Evolutionary conservation across 2,329 filamentous ascomycete species (phyloP).

Genomic region (Alternaria arborescens): DNA sequence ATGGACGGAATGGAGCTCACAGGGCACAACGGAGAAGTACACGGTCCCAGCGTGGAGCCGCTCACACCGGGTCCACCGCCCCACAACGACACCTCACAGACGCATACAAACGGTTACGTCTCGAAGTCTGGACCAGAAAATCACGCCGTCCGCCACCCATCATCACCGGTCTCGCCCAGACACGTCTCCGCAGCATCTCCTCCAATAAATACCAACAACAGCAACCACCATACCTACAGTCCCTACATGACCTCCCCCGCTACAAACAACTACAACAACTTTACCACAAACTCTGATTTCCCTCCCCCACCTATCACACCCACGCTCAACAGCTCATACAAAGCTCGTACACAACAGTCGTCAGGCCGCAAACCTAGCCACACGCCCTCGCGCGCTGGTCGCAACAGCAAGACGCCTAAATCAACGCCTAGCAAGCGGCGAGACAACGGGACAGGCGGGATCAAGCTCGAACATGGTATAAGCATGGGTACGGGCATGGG

Average conservation of each 20-base stretch:
- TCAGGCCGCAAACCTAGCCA: slow-evolving; percentile 33
- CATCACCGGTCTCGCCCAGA: slow-evolving; percentile 33
- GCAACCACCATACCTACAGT: slow-evolving; percentile 17
- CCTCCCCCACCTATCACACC: slow-evolving; percentile 31
- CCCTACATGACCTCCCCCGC: slow-evolving; percentile 22
- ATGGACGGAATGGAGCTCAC: slow-evolving; percentile 28
- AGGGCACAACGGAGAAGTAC: slow-evolving; percentile 18
- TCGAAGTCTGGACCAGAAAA: slow-evolving; percentile 14
- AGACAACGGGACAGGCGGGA: slow-evolving; percentile 30
- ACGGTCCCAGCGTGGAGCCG: slow-evolving; percentile 37
- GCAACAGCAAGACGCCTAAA: slow-evolving; percentile 42
- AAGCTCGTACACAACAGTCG: slow-evolving; percentile 15
- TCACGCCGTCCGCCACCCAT: slow-evolving; percentile 25
- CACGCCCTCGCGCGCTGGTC: slow-evolving; percentile 29
- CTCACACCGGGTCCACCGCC: slow-evolving; percentile 37
- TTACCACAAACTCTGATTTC: slow-evolving; percentile 35
- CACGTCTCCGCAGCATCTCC: slow-evolving; percentile 23
- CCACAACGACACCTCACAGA: slow-evolving; percentile 15
- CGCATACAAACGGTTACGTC: slow-evolving; percentile 23
- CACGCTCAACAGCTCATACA: slow-evolving; percentile 12
- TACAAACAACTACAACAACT: slow-evolving; percentile 32
- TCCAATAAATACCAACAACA: slow-evolving; percentile 19
- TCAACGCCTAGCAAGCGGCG: slow-evolving; percentile 31
- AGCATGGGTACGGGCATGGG: slow-evolving; percentile 24
- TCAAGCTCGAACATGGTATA: slow-evolving; percentile 37